Conservation (phyloP, 371 early-diverging fungal species). For the Mortierella sp. region DNA sequence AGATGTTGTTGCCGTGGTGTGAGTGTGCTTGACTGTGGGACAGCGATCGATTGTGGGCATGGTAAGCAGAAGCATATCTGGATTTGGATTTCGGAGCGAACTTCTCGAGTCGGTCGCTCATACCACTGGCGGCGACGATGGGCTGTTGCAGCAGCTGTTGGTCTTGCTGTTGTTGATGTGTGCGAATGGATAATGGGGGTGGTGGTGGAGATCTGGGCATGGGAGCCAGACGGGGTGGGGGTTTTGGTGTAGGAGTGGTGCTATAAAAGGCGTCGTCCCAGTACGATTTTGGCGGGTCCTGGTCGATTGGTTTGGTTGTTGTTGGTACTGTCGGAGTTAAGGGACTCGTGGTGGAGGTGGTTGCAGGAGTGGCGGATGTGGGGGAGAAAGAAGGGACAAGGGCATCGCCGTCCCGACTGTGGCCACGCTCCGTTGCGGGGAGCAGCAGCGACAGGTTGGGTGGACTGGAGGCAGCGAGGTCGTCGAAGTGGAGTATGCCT, state of each 20-base stretch:
- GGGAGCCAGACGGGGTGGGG: constrained; percentile 54
- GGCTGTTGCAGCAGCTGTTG: not conserved
- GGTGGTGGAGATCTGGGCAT: constrained; percentile 47
- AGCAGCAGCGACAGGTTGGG: not conserved
- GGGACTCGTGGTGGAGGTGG: constrained; percentile 12
- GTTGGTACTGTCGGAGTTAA: constrained; percentile 6
- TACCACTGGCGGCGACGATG: not conserved
- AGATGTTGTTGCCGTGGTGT: constrained; percentile 47
- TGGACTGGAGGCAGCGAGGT: constrained; percentile 4
- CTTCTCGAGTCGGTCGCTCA: constrained; percentile 16
- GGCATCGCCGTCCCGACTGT: constrained; percentile 32
- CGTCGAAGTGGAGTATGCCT: constrained; percentile 1
- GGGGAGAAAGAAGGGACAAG: constrained; percentile 26
- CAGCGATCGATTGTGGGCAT: constrained; percentile 41
- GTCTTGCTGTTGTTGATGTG: constrained; percentile 6
- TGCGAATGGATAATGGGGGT: constrained; percentile 29
- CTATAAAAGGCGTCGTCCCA: constrained; percentile 43
- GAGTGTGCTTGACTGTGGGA: constrained; percentile 51
- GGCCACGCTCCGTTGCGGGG: constrained; percentile 10
- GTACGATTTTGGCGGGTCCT: constrained; percentile 17
- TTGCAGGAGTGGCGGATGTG: constrained; percentile 8
- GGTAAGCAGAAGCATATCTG: constrained; percentile 33
- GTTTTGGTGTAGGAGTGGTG: constrained; percentile 49
- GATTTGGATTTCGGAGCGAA: constrained; percentile 22
- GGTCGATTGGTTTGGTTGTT: not conserved